These are phyloP conservation scores for Hydnomerulius pinastri DNA, from an alignment of 768 basidiomycete species.

Conservation along the genomic window DNA sequence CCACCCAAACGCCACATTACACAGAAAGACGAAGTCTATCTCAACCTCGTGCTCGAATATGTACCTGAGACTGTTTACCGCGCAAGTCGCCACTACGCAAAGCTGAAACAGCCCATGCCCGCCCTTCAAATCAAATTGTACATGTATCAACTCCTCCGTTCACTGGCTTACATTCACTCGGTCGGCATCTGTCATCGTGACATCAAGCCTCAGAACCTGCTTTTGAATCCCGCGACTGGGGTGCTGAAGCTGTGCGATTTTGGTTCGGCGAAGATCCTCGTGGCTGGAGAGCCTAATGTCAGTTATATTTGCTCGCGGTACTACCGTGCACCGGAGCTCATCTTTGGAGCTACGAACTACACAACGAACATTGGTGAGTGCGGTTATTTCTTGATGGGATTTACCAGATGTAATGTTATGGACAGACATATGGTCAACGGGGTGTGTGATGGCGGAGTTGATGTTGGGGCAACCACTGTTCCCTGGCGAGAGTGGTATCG, in stretches of 20 bases:
- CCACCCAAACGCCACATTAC: conserved; percentile 3
- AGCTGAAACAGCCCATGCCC: conserved; percentile 99
- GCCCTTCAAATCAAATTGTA: conserved; percentile 99
- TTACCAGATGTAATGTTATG: conserved; percentile 7
- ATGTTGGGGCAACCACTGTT: conserved; percentile 99
- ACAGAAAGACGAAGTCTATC: conserved; percentile 99
- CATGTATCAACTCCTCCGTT: conserved; percentile 99
- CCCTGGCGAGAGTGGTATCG: conserved; percentile 98
- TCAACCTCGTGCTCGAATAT: conserved; percentile 98
- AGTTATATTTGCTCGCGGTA: conserved; percentile 99
- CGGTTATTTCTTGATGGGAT: background rate
- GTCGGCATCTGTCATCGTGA: conserved; percentile 99
- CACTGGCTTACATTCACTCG: conserved; percentile 98
- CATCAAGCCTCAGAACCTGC: conserved; percentile 99
- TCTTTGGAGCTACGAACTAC: conserved; percentile 99
- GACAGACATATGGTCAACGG: conserved; percentile 98
- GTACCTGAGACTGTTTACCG: conserved; percentile 99
- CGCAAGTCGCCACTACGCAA: conserved; percentile 97
- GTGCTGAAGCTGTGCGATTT: conserved; percentile 99
- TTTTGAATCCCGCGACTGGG: conserved; percentile 95
- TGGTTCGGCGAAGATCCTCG: conserved; percentile 97
- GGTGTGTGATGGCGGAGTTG: conserved; percentile 99
- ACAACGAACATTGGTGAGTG: conserved; percentile 95
- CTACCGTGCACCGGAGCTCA: conserved; percentile 98
- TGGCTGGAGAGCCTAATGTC: conserved; percentile 98